phyloP scores from a whole-genome alignment of 192 early-diverging fungal species.

The Chytriomyces sp. region DNA sequence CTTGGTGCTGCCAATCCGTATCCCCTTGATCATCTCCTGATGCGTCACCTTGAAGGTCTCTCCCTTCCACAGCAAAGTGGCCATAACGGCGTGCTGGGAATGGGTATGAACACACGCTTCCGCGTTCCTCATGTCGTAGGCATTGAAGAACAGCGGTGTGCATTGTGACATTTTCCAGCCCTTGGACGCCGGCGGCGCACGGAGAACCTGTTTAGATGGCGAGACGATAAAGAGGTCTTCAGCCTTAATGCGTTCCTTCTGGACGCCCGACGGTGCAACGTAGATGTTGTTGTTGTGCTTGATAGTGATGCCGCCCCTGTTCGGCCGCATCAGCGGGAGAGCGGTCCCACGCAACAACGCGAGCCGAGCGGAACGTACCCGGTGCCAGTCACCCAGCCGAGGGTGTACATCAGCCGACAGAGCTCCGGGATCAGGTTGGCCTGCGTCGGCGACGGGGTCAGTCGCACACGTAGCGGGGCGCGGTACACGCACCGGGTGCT shows the following conservation, averaged over 20 bases:
- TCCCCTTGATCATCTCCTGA: constrained; percentile 99
- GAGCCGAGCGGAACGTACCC: too few relatives aligned
- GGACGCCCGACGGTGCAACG: constrained; percentile 91
- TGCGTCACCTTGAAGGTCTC: constrained; percentile 85
- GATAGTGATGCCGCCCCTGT: constrained; percentile 30
- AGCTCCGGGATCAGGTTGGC: constrained; percentile 89
- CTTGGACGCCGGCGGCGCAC: constrained; percentile 61
- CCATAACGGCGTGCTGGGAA: constrained; percentile 94
- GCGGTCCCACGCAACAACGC: too few relatives aligned
- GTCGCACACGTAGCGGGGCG: neutral
- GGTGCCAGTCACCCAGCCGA: constrained; percentile 96
- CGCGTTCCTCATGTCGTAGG: constrained; percentile 81
- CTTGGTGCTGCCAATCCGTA: constrained; percentile 70
- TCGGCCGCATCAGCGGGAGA: neutral
- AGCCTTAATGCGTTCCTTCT: constrained; percentile 91
- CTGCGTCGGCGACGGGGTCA: constrained; percentile 26
- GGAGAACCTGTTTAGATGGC: constrained; percentile 62
- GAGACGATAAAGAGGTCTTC: constrained; percentile 86
- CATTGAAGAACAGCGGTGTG: constrained; percentile 93
- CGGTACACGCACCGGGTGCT: constrained; percentile 29
- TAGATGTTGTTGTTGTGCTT: constrained; percentile 66
- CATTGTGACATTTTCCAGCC: constrained; percentile 83
- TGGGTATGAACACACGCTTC: constrained; percentile 96
- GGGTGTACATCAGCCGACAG: constrained; percentile 82
- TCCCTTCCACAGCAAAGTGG: constrained; percentile 75